phyloP scores from a whole-genome alignment of 1,284 basidiomycete species.

The Trichosporon asahii region DNA sequence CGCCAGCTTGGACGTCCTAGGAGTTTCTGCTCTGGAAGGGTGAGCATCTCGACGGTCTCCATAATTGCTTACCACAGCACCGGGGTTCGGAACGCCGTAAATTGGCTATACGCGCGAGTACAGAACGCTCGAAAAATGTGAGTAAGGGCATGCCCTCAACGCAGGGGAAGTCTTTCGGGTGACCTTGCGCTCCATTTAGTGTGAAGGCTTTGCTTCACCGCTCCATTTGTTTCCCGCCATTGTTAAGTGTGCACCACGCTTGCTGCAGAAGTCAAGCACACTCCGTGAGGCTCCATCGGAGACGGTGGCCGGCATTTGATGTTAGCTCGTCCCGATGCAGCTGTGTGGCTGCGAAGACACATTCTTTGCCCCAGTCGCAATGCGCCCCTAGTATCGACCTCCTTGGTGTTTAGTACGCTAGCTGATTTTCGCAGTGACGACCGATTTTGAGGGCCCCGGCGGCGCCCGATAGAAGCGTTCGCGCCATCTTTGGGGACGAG shows the following conservation, averaged over 20 bases:
- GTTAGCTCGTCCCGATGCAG: too few species aligned
- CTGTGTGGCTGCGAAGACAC: too few species aligned
- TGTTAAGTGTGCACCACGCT: too few species aligned
- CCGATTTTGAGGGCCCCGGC: slow-evolving; percentile 4
- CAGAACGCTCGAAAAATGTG: slow-evolving; percentile 72
- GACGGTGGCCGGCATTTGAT: too few species aligned
- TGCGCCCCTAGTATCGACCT: too few species aligned
- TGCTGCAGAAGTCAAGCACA: too few species aligned
- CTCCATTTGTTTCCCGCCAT: too few species aligned
- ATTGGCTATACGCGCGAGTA: slow-evolving; percentile 89
- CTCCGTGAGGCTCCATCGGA: too few species aligned
- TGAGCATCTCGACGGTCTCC: slow-evolving; percentile 53
- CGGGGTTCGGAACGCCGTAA: slow-evolving; percentile 81
- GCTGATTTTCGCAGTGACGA: slow-evolving; percentile 13
- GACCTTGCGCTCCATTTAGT: too few species aligned
- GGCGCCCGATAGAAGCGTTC: slow-evolving; percentile 8
- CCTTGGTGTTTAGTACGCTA: not conserved
- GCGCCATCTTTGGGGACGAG: not conserved
- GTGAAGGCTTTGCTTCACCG: too few species aligned
- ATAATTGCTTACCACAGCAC: slow-evolving; percentile 57
- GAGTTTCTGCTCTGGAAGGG: slow-evolving; percentile 84
- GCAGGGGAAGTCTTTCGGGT: too few species aligned
- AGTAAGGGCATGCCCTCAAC: slow-evolving; percentile 29
- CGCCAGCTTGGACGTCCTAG: slow-evolving; percentile 86
- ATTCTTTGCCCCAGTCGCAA: too few species aligned